These are phyloP conservation scores for Quercus parvula DNA, from an alignment of 306 rosid species.

Conservation along the genomic window DNA sequence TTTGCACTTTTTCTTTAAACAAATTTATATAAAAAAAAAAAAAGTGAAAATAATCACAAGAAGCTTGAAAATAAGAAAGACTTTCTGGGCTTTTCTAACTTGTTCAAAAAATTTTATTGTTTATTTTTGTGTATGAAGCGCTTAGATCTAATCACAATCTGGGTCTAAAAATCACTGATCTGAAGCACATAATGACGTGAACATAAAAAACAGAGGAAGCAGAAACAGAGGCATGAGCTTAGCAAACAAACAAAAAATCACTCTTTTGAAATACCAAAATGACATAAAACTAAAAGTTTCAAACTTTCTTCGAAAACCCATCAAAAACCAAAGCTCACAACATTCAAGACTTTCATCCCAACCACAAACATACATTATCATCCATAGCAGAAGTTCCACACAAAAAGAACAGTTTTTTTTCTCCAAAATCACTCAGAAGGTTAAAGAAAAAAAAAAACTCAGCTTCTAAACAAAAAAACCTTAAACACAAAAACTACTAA, in stretches of 20 bases:
- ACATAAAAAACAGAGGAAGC: not conserved
- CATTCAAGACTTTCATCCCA: not conserved
- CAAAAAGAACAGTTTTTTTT: not conserved
- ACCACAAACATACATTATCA: slow-evolving; percentile 12
- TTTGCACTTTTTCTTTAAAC: too few relatives aligned
- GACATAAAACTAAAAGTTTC: not conserved
- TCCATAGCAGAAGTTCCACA: slow-evolving; percentile 3
- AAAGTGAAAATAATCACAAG: not conserved
- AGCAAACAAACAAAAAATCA: not conserved
- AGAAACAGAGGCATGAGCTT: slow-evolving; percentile 4
- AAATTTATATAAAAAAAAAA: not conserved
- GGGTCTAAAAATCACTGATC: slow-evolving; percentile 16
- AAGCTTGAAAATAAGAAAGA: not conserved
- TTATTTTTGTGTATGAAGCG: slow-evolving; percentile 3
- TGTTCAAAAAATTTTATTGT: not conserved
- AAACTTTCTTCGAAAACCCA: slow-evolving; percentile 5
- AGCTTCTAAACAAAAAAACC: not conserved
- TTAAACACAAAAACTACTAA: not conserved
- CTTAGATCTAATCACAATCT: slow-evolving; percentile 33
- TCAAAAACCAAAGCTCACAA: not conserved
- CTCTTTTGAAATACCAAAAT: not conserved
- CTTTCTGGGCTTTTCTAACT: not conserved
- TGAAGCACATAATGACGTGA: slow-evolving; percentile 5
- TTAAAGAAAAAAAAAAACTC: not conserved
- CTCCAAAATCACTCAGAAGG: not conserved